Conservation (phyloP, 2,329 filamentous ascomycete genomes). For the Paraphaeosphaeria sporulosa region DNA sequence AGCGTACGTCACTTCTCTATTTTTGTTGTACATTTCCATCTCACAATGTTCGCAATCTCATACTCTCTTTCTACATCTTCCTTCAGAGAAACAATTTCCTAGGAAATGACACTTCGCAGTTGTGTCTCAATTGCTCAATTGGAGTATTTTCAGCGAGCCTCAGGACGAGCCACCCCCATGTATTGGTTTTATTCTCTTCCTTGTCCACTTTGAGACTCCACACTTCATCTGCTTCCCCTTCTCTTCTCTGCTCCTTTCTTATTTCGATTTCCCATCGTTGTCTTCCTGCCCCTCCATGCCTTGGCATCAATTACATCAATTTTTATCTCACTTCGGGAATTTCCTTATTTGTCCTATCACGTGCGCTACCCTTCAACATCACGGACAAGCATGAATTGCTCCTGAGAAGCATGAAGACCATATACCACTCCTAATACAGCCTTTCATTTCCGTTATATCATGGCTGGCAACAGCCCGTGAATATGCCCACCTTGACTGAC, state of each 20-base stretch:
- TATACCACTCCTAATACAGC: too few species aligned
- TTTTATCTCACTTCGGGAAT: slow-evolving; percentile 1
- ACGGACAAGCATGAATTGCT: too few species aligned
- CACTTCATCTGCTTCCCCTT: neutral
- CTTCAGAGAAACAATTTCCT: too few species aligned
- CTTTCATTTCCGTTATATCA: too few species aligned
- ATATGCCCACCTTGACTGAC: neutral
- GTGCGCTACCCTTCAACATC: neutral
- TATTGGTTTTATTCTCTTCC: too few species aligned
- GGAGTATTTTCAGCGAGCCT: too few species aligned
- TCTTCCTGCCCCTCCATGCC: slow-evolving; percentile 4
- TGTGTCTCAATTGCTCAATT: too few species aligned
- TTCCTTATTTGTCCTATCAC: slow-evolving; percentile 2
- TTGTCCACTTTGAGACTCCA: neutral
- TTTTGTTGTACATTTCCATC: neutral
- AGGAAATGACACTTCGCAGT: too few species aligned
- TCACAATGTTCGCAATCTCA: slow-evolving; percentile 2
- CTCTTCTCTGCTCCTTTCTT: neutral
- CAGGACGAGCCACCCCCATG: too few species aligned
- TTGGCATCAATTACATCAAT: slow-evolving; percentile 15
- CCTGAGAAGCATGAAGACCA: too few species aligned
- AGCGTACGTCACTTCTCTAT: slow-evolving; percentile 65
- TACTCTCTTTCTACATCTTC: neutral
- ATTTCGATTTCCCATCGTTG: neutral
- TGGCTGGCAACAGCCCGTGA: neutral